A percentile compares a stretch with the other conserved stretches of the same genome.
These are phyloP conservation scores for Sisymbrium irio DNA, from an alignment of 345 rosid species.

Conservation along the genomic window DNA sequence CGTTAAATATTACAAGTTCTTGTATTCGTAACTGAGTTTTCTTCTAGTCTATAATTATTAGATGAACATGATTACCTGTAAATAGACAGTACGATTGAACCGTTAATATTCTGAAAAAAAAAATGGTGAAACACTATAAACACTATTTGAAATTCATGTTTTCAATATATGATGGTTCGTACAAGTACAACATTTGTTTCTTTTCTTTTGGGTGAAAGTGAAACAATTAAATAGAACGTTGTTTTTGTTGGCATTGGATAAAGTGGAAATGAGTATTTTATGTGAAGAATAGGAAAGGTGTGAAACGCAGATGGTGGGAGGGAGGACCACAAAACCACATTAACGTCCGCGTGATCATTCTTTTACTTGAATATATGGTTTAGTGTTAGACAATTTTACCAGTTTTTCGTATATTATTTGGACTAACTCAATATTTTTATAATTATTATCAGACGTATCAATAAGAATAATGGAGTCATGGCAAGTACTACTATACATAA, in stretches of 20 bases:
- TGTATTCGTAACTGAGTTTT: background rate
- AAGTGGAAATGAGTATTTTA: conserved; percentile 16
- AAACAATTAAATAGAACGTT: background rate
- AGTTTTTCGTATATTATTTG: background rate
- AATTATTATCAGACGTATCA: background rate
- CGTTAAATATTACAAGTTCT: background rate
- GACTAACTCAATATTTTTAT: background rate
- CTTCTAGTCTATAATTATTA: background rate
- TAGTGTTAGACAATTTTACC: conserved; percentile 6
- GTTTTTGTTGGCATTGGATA: conserved; percentile 4
- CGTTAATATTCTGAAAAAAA: background rate
- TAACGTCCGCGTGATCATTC: conserved; percentile 33
- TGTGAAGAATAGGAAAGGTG: conserved; percentile 4
- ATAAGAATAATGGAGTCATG: background rate
- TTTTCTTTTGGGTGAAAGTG: background rate
- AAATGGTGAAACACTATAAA: background rate
- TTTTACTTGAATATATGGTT: conserved; percentile 8
- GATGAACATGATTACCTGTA: background rate
- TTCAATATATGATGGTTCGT: background rate
- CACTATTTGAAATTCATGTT: background rate
- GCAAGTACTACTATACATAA: background rate
- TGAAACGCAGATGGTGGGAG: conserved; percentile 8
- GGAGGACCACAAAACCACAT: conserved; percentile 39
- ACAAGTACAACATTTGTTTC: conserved; percentile 11
- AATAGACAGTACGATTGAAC: background rate